These are phyloP conservation scores for Trichomonas tenax DNA, from an alignment of 208 protist genomes.

Conservation along the genomic window DNA sequence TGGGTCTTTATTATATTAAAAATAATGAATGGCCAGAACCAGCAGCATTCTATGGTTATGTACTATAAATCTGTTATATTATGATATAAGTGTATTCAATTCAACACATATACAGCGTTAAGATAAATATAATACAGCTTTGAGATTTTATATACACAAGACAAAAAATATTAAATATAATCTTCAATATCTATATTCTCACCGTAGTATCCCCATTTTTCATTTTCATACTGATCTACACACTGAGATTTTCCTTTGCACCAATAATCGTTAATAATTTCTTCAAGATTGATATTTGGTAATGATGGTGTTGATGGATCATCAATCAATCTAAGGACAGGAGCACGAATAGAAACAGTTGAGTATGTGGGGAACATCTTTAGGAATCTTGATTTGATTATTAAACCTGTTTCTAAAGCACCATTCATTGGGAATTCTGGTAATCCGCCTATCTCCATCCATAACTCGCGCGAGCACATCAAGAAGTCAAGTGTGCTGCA, in stretches of 20 bases:
- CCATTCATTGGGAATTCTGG: neutral
- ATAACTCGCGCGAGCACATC: neutral
- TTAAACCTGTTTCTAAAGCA: neutral
- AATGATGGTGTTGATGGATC: neutral
- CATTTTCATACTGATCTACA: neutral
- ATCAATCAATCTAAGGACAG: neutral
- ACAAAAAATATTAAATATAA: neutral
- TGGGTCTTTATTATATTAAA: no score
- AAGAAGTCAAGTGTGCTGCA: neutral
- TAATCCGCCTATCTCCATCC: neutral
- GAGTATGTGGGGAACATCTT: neutral
- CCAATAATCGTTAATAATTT: neutral
- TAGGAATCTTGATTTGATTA: neutral
- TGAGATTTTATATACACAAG: no score
- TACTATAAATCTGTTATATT: no score
- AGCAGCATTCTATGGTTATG: no score
- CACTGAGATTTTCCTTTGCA: neutral
- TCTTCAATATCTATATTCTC: neutral
- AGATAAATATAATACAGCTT: no score
- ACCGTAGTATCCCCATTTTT: neutral
- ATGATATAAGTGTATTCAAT: no score
- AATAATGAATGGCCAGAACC: no score
- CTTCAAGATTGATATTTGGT: neutral
- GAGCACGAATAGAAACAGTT: neutral
- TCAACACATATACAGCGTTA: no score